Percentiles rank a stretch among this genome's conserved stretches.
phyloP scores from a whole-genome alignment of 768 basidiomycete genomes.

The Trametes cingulata region DNA sequence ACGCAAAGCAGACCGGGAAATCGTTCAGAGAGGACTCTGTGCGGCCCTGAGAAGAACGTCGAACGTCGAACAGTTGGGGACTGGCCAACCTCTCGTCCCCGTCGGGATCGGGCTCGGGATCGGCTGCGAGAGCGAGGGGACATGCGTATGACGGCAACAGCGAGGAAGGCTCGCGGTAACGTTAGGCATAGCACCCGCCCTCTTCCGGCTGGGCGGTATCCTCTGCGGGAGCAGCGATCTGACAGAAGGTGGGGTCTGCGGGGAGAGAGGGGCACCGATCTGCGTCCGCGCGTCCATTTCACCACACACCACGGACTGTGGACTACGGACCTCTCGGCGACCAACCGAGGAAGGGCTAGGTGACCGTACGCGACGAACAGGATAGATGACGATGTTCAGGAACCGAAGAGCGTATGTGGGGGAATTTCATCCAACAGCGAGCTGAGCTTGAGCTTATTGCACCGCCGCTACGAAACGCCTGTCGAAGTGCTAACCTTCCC shows the following conservation, averaged over 20 bases:
- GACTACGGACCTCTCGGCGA: too few relatives aligned
- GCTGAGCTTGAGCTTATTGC: slow-evolving; percentile 2
- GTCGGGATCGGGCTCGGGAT: too few relatives aligned
- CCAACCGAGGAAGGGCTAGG: too few relatives aligned
- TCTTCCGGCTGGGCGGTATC: background rate
- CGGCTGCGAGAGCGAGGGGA: background rate
- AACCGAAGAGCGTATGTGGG: background rate
- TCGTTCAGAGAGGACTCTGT: background rate
- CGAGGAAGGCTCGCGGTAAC: background rate
- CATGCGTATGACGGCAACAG: background rate
- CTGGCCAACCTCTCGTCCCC: too few relatives aligned
- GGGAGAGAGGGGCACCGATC: background rate
- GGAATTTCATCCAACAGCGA: background rate
- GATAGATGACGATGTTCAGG: background rate
- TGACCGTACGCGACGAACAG: background rate
- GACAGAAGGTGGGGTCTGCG: background rate
- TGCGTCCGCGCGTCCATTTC: background rate
- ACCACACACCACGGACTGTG: background rate
- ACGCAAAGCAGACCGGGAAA: too few relatives aligned
- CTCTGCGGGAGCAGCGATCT: background rate
- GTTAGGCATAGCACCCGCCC: background rate
- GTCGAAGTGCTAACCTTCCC: background rate
- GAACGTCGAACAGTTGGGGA: too few relatives aligned
- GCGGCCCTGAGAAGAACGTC: background rate
- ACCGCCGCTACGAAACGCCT: slow-evolving; percentile 2